phyloP scores from a whole-genome alignment of 1,284 basidiomycete genomes.

The Ceratobasidium theobromae region DNA sequence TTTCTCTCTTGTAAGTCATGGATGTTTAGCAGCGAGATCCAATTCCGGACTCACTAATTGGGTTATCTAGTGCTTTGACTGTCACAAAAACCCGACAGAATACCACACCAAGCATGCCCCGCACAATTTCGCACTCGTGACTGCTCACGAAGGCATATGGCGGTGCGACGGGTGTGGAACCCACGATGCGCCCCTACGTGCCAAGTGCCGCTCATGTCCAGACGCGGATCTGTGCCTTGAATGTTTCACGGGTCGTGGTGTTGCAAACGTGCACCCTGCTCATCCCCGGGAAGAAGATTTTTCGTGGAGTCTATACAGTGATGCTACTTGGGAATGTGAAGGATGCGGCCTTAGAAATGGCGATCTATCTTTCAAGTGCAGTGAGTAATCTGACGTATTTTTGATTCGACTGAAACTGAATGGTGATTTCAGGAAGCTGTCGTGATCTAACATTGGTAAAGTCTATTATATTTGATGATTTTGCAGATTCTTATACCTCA shows the following conservation, averaged over 20 bases:
- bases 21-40: too few species aligned
- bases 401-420: not conserved
- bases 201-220: conserved; percentile 21
- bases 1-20: conserved; percentile 20
- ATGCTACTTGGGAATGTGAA: conserved; percentile 24
- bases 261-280: conserved; percentile 19
- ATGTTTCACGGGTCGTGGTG: conserved; percentile 18
- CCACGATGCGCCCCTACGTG: conserved; percentile 20
- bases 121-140: conserved; percentile 22
- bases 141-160: conserved; percentile 22
- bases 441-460: conserved; percentile 17
- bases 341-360: conserved; percentile 20
- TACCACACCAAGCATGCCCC: conserved; percentile 23
- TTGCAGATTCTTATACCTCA: not conserved
- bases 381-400: too few species aligned
- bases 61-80: conserved; percentile 9
- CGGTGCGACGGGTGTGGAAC: conserved; percentile 25
- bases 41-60: too few species aligned
- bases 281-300: conserved; percentile 23
- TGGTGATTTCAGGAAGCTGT: conserved; percentile 11
- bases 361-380: conserved; percentile 24
- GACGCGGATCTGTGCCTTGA: conserved; percentile 22
- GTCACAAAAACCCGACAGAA: conserved; percentile 28
- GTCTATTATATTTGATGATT: not conserved
- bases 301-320: conserved; percentile 18